Evolutionary conservation across 352 stramenopile species (phyloP), one percentile per base, ranked within the genome.

Genomic region (Blastocystis sp.): DNA sequence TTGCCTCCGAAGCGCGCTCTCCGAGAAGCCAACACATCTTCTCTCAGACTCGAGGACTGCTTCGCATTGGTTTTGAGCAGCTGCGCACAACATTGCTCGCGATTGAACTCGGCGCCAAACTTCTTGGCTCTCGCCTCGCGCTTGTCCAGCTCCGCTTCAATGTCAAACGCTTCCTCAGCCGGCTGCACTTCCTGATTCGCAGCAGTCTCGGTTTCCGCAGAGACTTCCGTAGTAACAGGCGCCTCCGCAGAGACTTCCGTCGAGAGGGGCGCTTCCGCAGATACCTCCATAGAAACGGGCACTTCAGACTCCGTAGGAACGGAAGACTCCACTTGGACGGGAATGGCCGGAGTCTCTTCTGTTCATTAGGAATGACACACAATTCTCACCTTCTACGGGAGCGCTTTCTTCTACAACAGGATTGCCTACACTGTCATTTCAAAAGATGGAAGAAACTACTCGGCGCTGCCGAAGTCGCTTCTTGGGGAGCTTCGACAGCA

Each of bases 121-220:
- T 57, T 52, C 45, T 81, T 81, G 10, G 38, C 48, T 38, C 70
- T 43, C 7, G 17, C 54, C 24, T 81, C 70, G 21, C 70, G 70
- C 45, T 57, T 52, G 54, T n/a, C 59, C 38, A 81, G 70, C 43
- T 81, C 70, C 21, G 70, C 70, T 3, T 81, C 70, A 21, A 81
- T 52, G 45, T 81, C 70, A 4, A 81, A 64, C 14, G 45, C 48
- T 64, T 64, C 70, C 38, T 34, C 59, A 52, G 70, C 10, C 19
- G 42, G 24, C 42, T 43, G 11, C 17, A 63, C 69, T 42, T 11
- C 43, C 38, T 19, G 38, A 76, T n/a, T n/a, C 38, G 7, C 65
- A 24, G 9, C 43, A n/a, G 34, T 10, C 9, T 61, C 34, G 0
- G 38, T 71, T 71, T 48, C 66, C 0, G 0, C 66, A 76, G 9